phyloP scores from a whole-genome alignment of 768 basidiomycete genomes.

The Termitomyces sp. region DNA sequence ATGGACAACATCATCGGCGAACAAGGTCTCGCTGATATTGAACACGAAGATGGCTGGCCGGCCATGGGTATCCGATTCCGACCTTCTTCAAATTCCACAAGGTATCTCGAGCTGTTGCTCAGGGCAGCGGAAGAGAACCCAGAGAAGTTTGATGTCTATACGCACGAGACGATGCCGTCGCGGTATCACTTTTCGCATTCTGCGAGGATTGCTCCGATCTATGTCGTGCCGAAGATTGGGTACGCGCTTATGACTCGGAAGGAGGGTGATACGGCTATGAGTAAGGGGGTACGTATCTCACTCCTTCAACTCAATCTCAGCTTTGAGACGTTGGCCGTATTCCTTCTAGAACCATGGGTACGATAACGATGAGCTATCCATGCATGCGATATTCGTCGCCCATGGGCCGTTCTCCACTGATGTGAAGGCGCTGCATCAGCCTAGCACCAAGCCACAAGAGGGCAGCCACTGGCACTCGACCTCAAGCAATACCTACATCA shows the following conservation, averaged over 20 bases:
- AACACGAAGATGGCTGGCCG: constrained; percentile 87
- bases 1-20: constrained; percentile 77
- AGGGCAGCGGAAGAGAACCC: constrained; percentile 44
- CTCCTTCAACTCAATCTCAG: not conserved
- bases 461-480: constrained; percentile 54
- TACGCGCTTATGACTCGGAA: constrained; percentile 69
- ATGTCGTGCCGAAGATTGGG: constrained; percentile 75
- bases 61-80: constrained; percentile 80
- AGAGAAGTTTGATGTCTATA: constrained; percentile 76
- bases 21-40: constrained; percentile 52
- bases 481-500: constrained; percentile 58
- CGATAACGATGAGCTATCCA: constrained; percentile 68
- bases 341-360: constrained; percentile 77
- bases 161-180: constrained; percentile 74
- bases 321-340: not conserved
- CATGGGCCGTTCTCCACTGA: constrained; percentile 82
- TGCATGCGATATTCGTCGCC: constrained; percentile 90
- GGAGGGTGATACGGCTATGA: constrained; percentile 56
- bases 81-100: constrained; percentile 45
- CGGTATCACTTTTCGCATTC: constrained; percentile 71
- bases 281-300: constrained; percentile 61
- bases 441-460: constrained; percentile 28
- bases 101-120: constrained; percentile 49
- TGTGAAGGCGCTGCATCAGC: constrained; percentile 51
- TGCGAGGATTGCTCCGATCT: constrained; percentile 83